Conservation (phyloP, 2,329 filamentous ascomycete genomes). For the Botrytis fragariae region DNA sequence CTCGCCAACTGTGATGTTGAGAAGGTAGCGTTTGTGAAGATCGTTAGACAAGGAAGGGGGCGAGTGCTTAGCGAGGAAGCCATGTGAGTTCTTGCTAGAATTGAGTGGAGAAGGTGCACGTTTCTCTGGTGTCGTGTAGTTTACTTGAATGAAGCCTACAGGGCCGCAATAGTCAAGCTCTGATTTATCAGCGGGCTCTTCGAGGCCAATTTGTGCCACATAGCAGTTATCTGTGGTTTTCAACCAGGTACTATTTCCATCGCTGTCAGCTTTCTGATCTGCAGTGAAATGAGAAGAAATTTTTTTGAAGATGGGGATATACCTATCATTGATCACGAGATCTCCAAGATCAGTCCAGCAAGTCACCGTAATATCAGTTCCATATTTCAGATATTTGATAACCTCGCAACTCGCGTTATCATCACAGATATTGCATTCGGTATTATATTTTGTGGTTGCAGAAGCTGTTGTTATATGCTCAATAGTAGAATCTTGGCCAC, state of each 20-base stretch:
- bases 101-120: background rate
- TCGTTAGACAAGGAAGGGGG: background rate
- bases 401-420: conserved; percentile 23
- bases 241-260: conserved; percentile 23
- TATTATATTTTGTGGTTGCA: conserved; percentile 24
- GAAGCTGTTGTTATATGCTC: conserved; percentile 25
- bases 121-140: conserved; percentile 17
- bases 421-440: conserved; percentile 29
- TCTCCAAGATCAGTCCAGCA: conserved; percentile 28
- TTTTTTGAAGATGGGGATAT: background rate
- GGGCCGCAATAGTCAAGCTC: conserved; percentile 30
- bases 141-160: conserved; percentile 28
- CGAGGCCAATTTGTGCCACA: conserved; percentile 24
- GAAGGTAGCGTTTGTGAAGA: conserved; percentile 22
- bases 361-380: conserved; percentile 24
- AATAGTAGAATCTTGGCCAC: conserved; percentile 22
- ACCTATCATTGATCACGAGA: conserved; percentile 24
- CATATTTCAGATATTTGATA: conserved; percentile 23
- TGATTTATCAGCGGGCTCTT: conserved; percentile 20
- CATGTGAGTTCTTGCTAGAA: background rate
- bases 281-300: background rate
- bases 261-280: conserved; percentile 3
- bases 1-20: conserved; percentile 29
- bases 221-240: conserved; percentile 30
- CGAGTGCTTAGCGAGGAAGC: background rate